phyloP scores from a whole-genome alignment of 768 basidiomycete genomes.

The Leccinum pellstonianum region DNA sequence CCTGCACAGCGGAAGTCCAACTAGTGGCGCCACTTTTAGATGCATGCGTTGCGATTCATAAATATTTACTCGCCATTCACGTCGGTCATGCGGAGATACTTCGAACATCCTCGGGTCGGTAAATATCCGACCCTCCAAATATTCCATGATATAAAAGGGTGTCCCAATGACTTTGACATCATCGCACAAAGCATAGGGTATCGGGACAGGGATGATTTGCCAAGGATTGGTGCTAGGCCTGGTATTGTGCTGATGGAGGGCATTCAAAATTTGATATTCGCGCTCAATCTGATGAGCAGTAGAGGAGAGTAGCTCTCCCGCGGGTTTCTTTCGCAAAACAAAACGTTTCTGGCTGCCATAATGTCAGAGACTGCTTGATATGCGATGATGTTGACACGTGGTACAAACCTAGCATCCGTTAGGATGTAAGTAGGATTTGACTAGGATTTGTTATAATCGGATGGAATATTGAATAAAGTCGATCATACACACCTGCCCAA shows the following conservation, averaged over 20 bases:
- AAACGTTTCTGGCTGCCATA: slow-evolving; percentile 52
- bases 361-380: slow-evolving; percentile 4
- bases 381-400: neutral
- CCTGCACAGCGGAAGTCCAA: slow-evolving; percentile 74
- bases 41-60: neutral
- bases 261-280: slow-evolving; percentile 79
- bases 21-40: slow-evolving; percentile 37
- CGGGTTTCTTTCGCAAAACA: slow-evolving; percentile 92
- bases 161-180: slow-evolving; percentile 79
- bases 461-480: neutral
- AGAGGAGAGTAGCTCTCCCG: slow-evolving; percentile 78
- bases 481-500: slow-evolving; percentile 69
- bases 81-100: slow-evolving; percentile 56
- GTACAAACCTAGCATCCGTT: slow-evolving; percentile 64
- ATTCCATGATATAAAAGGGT: slow-evolving; percentile 96
- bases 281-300: slow-evolving; percentile 97
- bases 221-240: slow-evolving; percentile 46
- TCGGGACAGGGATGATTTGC: slow-evolving; percentile 76
- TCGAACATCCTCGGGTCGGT: slow-evolving; percentile 79
- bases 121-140: slow-evolving; percentile 91
- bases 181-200: slow-evolving; percentile 80
- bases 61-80: slow-evolving; percentile 59
- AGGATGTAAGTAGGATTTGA: slow-evolving; percentile 98
- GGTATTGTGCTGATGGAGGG: slow-evolving; percentile 73
- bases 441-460: slow-evolving; percentile 38